phyloP scores from a whole-genome alignment of 2,329 filamentous ascomycete genomes.

The Aspergillus fructus region DNA sequence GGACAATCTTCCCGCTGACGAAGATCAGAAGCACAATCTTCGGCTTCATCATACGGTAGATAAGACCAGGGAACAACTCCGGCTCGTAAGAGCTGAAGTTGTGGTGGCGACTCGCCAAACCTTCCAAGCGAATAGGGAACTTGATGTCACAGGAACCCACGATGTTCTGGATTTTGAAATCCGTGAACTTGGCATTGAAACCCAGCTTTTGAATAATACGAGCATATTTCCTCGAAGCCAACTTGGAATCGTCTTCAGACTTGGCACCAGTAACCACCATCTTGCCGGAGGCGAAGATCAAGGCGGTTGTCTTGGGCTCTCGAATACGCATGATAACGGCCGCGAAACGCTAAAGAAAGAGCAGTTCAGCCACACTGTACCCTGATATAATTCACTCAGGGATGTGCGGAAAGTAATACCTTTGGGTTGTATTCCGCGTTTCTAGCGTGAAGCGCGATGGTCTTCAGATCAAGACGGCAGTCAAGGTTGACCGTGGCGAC shows the following conservation, averaged over 20 bases:
- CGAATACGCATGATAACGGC: constrained; percentile 99
- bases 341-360: constrained; percentile 78
- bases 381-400: constrained; percentile 34
- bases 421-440: constrained; percentile 99
- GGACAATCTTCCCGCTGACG: constrained; percentile 95
- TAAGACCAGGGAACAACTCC: constrained; percentile 96
- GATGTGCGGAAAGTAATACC: constrained; percentile 58
- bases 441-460: constrained; percentile 94
- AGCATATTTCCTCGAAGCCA: constrained; percentile 95
- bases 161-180: constrained; percentile 99
- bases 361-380: constrained; percentile 47
- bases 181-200: constrained; percentile 98
- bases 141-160: constrained; percentile 99
- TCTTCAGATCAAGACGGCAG: constrained; percentile 97
- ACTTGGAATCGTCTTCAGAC: constrained; percentile 95
- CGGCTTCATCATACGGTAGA: constrained; percentile 99
- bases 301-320: constrained; percentile 94
- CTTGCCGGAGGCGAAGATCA: constrained; percentile 98
- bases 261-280: constrained; percentile 99
- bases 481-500: constrained; percentile 98
- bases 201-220: constrained; percentile 99
- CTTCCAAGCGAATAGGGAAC: constrained; percentile 96
- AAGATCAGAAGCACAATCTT: constrained; percentile 98
- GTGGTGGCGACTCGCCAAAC: constrained; percentile 93
- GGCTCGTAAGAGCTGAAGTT: constrained; percentile 99